Conservation (phyloP, 2,329 filamentous ascomycete genomes). For the Neurospora sp. region DNA sequence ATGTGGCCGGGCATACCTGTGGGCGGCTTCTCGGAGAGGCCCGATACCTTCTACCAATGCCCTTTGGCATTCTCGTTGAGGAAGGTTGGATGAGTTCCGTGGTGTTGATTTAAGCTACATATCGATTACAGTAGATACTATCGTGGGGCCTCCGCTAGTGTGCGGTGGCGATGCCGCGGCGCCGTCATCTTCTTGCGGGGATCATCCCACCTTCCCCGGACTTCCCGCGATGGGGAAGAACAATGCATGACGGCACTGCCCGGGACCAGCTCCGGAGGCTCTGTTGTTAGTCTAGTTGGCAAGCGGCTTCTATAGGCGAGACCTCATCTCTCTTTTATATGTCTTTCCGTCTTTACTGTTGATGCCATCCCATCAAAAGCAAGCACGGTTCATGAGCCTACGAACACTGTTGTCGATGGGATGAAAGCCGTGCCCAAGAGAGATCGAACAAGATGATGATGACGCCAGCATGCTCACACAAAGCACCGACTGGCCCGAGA, state of each 20-base stretch:
- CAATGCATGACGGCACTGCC: neutral
- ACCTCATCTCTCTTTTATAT: neutral
- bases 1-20: neutral
- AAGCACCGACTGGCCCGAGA: neutral
- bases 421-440: neutral
- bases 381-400: neutral
- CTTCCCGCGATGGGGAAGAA: neutral
- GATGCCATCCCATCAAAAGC: neutral
- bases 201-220: neutral
- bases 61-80: neutral
- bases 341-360: neutral
- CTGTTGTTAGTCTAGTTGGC: neutral
- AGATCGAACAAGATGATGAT: neutral
- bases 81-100: neutral
- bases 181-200: neutral
- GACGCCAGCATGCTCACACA: neutral
- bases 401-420: neutral
- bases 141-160: neutral
- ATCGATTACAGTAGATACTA: neutral
- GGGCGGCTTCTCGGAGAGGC: neutral
- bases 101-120: neutral
- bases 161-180: neutral
- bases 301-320: neutral
- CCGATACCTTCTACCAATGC: neutral
- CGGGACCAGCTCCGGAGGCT: neutral